These are phyloP conservation scores for Ceratobasidium sp. DNA, from an alignment of 1,284 basidiomycete genomes.

Conservation along the genomic window DNA sequence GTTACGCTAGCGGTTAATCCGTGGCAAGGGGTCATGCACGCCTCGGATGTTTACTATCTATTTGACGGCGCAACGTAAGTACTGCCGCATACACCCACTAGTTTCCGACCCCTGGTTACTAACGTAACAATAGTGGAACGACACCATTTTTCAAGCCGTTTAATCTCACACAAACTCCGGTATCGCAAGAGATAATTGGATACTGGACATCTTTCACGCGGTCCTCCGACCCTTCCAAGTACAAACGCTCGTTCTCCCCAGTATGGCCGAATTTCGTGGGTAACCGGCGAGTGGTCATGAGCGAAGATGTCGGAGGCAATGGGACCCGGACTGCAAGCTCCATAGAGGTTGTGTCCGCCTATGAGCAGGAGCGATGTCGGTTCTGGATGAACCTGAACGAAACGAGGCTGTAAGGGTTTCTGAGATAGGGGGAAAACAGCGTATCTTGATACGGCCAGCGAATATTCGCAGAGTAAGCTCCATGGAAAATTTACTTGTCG, in stretches of 20 bases:
- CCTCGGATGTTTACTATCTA: constrained; percentile 60
- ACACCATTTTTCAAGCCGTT: constrained; percentile 9
- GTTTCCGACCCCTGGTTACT: constrained; percentile 47
- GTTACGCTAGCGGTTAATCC: constrained; percentile 56
- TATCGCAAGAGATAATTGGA: constrained; percentile 58
- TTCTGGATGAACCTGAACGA: constrained; percentile 59
- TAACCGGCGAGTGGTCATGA: constrained; percentile 49
- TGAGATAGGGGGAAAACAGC: not conserved
- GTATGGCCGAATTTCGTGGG: constrained; percentile 51
- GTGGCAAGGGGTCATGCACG: constrained; percentile 59
- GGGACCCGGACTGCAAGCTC: constrained; percentile 44
- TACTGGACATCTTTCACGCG: constrained; percentile 61
- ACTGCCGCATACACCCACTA: not conserved
- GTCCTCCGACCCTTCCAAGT: constrained; percentile 54
- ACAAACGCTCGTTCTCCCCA: constrained; percentile 52
- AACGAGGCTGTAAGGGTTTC: constrained; percentile 44
- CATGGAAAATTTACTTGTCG: not conserved
- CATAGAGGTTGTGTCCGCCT: constrained; percentile 54
- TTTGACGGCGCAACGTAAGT: constrained; percentile 55
- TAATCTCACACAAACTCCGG: constrained; percentile 53
- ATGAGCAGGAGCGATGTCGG: constrained; percentile 54
- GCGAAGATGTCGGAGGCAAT: constrained; percentile 43
- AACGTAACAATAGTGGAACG: constrained; percentile 54
- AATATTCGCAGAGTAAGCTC: constrained; percentile 23
- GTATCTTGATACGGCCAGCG: constrained; percentile 10